Conservation (phyloP, 2,329 filamentous ascomycete species). For the Exophiala xenobiotica region DNA sequence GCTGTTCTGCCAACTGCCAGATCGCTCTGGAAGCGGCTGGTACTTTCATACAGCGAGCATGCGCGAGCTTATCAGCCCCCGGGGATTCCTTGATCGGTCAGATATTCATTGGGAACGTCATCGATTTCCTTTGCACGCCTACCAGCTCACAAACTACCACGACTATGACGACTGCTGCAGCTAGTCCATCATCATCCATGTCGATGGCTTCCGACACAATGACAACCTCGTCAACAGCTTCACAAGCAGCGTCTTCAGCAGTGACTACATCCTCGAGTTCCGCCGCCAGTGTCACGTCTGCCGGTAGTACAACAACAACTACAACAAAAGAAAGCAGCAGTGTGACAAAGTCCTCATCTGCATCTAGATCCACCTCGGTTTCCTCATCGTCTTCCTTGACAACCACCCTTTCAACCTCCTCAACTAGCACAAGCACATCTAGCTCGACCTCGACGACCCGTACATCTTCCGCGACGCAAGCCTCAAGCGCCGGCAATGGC, state of each 20-base stretch:
- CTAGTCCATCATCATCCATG: slow-evolving; percentile 41
- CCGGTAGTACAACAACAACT: slow-evolving; percentile 32
- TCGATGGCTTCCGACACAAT: slow-evolving; percentile 41
- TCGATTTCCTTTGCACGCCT: slow-evolving; percentile 43
- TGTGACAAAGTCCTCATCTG: slow-evolving; percentile 32
- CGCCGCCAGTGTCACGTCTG: slow-evolving; percentile 46
- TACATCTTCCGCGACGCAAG: background rate
- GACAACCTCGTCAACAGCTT: slow-evolving; percentile 38
- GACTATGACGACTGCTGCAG: slow-evolving; percentile 42
- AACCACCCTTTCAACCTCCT: slow-evolving; percentile 25
- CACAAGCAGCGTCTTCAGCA: background rate
- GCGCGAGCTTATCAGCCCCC: slow-evolving; percentile 16
- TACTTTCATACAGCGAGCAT: slow-evolving; percentile 17
- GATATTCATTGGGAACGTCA: slow-evolving; percentile 28
- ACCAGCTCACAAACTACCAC: slow-evolving; percentile 39
- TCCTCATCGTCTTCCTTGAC: slow-evolving; percentile 44
- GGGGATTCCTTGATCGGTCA: slow-evolving; percentile 35
- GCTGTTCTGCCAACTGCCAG: slow-evolving; percentile 20
- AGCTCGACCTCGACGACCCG: slow-evolving; percentile 38
- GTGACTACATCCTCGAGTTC: slow-evolving; percentile 46
- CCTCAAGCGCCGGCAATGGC: slow-evolving; percentile 3
- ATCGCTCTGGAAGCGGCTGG: slow-evolving; percentile 9
- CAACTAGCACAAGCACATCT: slow-evolving; percentile 36
- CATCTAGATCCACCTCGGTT: slow-evolving; percentile 31
- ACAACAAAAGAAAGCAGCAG: slow-evolving; percentile 5